A percentile compares a stretch with the other conserved stretches of the same genome.
phyloP scores from a whole-genome alignment of 2,329 filamentous ascomycete genomes.

The Fusarium cyanostomum region DNA sequence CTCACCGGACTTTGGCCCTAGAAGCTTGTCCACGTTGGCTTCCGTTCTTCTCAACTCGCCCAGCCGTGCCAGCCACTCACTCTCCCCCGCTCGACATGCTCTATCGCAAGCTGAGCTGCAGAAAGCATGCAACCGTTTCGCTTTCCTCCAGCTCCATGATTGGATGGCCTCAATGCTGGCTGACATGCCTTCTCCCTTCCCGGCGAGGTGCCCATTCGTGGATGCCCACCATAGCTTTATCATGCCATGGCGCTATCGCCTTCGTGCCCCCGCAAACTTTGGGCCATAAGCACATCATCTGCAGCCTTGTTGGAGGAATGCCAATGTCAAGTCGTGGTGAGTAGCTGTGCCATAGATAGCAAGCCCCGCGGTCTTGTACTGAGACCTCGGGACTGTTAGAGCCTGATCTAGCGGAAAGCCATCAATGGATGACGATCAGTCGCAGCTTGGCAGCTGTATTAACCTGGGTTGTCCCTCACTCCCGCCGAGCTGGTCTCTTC shows the following conservation, averaged over 20 bases:
- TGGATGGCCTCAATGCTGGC: constrained; percentile 22
- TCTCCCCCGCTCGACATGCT: constrained; percentile 23
- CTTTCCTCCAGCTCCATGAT: constrained; percentile 10
- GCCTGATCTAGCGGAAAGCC: constrained; percentile 16
- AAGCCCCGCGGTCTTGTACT: constrained; percentile 23
- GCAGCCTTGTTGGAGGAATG: constrained; percentile 25
- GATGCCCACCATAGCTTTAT: constrained; percentile 30
- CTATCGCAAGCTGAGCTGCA: constrained; percentile 32
- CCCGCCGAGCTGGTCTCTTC: constrained; percentile 4
- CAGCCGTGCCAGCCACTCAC: constrained; percentile 22
- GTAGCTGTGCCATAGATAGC: constrained; percentile 10
- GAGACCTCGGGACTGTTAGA: constrained; percentile 24
- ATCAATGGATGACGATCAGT: constrained; percentile 34
- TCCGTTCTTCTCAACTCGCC: constrained; percentile 9
- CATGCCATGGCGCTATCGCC: constrained; percentile 12
- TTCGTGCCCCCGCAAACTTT: constrained; percentile 17
- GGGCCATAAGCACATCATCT: constrained; percentile 25
- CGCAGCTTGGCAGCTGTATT: constrained; percentile 18
- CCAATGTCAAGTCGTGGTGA: constrained; percentile 29
- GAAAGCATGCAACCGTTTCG: constrained; percentile 27
- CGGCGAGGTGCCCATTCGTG: constrained; percentile 1
- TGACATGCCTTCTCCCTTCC: constrained; percentile 23
- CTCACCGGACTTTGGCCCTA: neutral
- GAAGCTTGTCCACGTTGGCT: constrained; percentile 15
- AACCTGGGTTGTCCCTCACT: constrained; percentile 20